phyloP scores from a whole-genome alignment of 2,329 filamentous ascomycete genomes.

The Aaosphaeria pasadenensis region DNA sequence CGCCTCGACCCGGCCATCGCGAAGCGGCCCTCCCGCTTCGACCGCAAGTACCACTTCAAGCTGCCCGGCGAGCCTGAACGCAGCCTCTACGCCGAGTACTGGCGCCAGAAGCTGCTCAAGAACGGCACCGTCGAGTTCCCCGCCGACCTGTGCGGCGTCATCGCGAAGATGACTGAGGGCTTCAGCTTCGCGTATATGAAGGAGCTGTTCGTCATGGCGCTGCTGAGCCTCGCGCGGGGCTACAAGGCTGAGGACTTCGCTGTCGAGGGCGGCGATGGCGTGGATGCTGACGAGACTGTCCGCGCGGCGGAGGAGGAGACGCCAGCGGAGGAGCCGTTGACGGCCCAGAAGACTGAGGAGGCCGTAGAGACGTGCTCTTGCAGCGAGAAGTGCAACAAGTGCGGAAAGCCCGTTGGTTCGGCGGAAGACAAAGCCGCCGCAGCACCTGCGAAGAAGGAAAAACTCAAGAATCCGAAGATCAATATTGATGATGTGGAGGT shows the following conservation, averaged over 20 bases:
- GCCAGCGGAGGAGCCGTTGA: not conserved
- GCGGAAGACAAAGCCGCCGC: conserved; percentile 3
- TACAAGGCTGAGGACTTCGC: conserved; percentile 24
- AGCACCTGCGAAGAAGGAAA: conserved; percentile 11
- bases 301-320: conserved; percentile 1
- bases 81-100: conserved; percentile 39
- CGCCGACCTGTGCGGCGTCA: conserved; percentile 27
- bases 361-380: conserved; percentile 10
- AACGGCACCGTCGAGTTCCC: conserved; percentile 35
- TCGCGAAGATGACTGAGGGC: conserved; percentile 36
- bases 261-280: conserved; percentile 17
- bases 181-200: conserved; percentile 45
- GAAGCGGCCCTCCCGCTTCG: conserved; percentile 44
- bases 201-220: conserved; percentile 38
- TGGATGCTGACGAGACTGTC: conserved; percentile 21
- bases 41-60: conserved; percentile 44
- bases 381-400: conserved; percentile 13
- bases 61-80: conserved; percentile 34
- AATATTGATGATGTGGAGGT: conserved; percentile 12
- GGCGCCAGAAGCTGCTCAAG: conserved; percentile 36
- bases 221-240: conserved; percentile 33
- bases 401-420: conserved; percentile 12
- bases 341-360: not conserved
- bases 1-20: conserved; percentile 60
- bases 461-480: conserved; percentile 14